phyloP scores from a whole-genome alignment of 352 stramenopile species.

The Phytophthora litchii region DNA sequence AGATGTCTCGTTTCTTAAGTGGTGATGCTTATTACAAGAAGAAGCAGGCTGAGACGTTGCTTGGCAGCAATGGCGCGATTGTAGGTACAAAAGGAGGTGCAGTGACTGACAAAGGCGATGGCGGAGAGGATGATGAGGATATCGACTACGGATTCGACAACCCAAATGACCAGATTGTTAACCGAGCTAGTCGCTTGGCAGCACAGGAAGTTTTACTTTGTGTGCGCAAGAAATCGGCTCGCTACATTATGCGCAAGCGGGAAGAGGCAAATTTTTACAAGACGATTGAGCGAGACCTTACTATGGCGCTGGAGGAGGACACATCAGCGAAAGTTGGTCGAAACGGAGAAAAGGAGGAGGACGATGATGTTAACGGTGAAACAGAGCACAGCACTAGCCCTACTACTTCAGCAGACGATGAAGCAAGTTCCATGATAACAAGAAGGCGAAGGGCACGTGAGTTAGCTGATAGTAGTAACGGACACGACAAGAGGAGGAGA shows the following conservation, averaged over 20 bases:
- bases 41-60: constrained; percentile 47
- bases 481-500: constrained; percentile 32
- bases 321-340: constrained; percentile 15
- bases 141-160: constrained; percentile 90
- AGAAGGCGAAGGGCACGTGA: constrained; percentile 29
- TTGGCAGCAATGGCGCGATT: constrained; percentile 28
- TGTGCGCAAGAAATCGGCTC: constrained; percentile 74
- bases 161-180: constrained; percentile 81
- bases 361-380: constrained; percentile 31
- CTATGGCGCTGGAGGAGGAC: constrained; percentile 75
- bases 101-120: constrained; percentile 21
- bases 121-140: constrained; percentile 52
- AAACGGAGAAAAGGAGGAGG: constrained; percentile 16
- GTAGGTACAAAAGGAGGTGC: constrained; percentile 23
- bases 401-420: constrained; percentile 28
- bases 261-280: constrained; percentile 83
- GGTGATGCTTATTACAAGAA: constrained; percentile 75
- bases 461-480: constrained; percentile 28
- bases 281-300: constrained; percentile 86
- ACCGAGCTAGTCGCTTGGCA: constrained; percentile 72
- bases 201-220: constrained; percentile 71
- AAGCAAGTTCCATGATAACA: constrained; percentile 16
- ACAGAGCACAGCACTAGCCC: constrained; percentile 28
- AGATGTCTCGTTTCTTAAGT: constrained; percentile 76
- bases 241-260: constrained; percentile 80